Base-by-base conservation (phyloP, 352 stramenopile species). In the Phytophthora niederhauseri region DNA sequence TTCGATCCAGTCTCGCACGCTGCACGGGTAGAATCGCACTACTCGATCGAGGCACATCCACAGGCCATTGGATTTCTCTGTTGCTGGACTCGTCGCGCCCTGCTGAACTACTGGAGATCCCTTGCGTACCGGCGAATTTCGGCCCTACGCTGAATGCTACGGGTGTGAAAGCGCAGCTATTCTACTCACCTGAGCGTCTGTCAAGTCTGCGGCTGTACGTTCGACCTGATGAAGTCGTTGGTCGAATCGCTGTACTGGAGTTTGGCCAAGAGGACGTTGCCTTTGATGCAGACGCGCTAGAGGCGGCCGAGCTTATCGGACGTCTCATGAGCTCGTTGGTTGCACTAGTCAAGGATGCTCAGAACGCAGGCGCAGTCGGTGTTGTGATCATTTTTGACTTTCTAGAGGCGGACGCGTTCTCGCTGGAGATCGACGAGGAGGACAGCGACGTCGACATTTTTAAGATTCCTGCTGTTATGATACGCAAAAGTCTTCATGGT, bases 311-410 rank as follows among this genome's bases (percentile, higher is more conserved):
- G 19, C 85, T 91, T 50, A 88, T 93, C 55, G 64, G 57, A 9
- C 75, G 83, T 36, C 78, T 92, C 30, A 92, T 93, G 84, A 64
- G 81, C 30, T 84, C 79, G 14, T 68, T 93, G 3, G 79, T 93
- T n/a, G 81, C 82, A 26, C 88, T 89, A 14, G 81, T 91, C 53
- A 91, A 91, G 26, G 85, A 93, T 54, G 84, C 85, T 2, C 85
- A 93, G 30, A 74, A 83, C 9, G 72, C 78, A 5, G 84, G 84
- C 0, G 85, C 85, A 2, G 63, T 81, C 1, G 84, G 71, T 1
- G 84, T 91, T 8, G 58, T 88, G 30, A 52, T 92, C 49, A 75
- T 91, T 20, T 92, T 93, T 60, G 82, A 87, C 53, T 90, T 93
- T 17, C 69, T 93, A 0, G 80, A 89, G 3, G 85, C 85, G 0